Base-by-base conservation (phyloP, 345 rosid genomes). In the Tarenaya hassleriana region DNA sequence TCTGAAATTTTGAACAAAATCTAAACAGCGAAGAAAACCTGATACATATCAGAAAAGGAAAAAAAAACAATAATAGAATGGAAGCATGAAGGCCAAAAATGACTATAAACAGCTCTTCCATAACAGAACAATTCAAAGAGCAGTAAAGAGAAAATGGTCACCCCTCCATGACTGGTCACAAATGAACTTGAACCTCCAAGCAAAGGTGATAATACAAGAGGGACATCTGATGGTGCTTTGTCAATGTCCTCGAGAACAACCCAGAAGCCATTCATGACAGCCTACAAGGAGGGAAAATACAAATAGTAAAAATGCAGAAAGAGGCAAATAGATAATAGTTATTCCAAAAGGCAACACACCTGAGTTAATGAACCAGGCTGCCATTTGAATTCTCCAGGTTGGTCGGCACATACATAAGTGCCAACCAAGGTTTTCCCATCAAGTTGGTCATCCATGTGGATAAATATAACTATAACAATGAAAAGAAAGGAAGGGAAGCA, bases 311-410 rank as follows among this genome's bases (percentile, higher is more conserved):
- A n/a, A n/a, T n/a, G n/a, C n/a, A n/a, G n/a, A n/a, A n/a, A n/a
- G n/a, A n/a, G n/a, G n/a, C n/a, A n/a, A n/a, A n/a, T n/a, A n/a
- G n/a, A n/a, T n/a, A n/a, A n/a, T n/a, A n/a, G n/a, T n/a, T n/a
- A n/a, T n/a, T n/a, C n/a, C n/a, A n/a, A n/a, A 41, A 39, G 47
- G 38, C 59, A 55, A 68, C 66, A 77, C 62, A 91, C 98, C 94
- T 92, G 98, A 24, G 86, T 79, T 61, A 88, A 90, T 12, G 95
- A 81, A 24, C 98, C 98, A 60, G 87, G 95, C 60, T 87, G 98
- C 98, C 98, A 92, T 73, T 67, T 82, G 74, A 92, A 88, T 74
- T 87, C 95, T 50, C 96, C 98, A 56, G 96, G 96, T 81, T 81
- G 81, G 64, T 92, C 96, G 47, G 90, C 72, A 73, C 92, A 92